Conservation (phyloP, 495 filamentous ascomycete species). For the Xylaria castorea region DNA sequence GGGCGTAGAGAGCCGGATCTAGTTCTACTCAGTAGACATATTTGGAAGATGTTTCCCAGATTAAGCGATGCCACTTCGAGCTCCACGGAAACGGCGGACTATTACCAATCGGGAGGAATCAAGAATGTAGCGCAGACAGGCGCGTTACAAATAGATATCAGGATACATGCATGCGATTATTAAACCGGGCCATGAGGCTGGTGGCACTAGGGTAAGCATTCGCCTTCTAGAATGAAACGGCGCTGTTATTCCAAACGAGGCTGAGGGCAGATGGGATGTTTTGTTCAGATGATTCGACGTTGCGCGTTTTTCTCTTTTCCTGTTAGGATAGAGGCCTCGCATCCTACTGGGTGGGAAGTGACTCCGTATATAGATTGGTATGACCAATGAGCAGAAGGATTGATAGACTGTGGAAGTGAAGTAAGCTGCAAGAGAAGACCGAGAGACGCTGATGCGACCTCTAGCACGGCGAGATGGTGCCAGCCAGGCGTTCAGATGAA, state of each 20-base stretch:
- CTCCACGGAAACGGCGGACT: conserved; percentile 4
- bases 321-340: conserved; percentile 33
- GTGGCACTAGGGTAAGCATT: background rate
- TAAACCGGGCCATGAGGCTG: conserved; percentile 16
- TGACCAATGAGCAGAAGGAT: conserved; percentile 21
- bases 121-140: conserved; percentile 17
- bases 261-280: conserved; percentile 23
- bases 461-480: conserved; percentile 32
- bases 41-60: conserved; percentile 23
- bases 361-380: conserved; percentile 19
- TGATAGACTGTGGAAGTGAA: conserved; percentile 15
- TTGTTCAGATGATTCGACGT: conserved; percentile 27
- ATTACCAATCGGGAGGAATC: conserved; percentile 18
- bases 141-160: conserved; percentile 18
- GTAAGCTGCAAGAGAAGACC: conserved; percentile 27
- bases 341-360: conserved; percentile 23
- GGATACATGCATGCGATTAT: conserved; percentile 20
- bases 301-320: background rate
- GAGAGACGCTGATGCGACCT: conserved; percentile 33
- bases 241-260: conserved; percentile 19
- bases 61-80: conserved; percentile 15
- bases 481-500: conserved; percentile 34
- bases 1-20: conserved; percentile 3
- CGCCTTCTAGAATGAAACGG: conserved; percentile 27
- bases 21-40: conserved; percentile 19